Evolutionary conservation across 2,329 filamentous ascomycete genomes (phyloP), one percentile per base, ranked within the genome.

Genomic region (Xylaria sp.): DNA sequence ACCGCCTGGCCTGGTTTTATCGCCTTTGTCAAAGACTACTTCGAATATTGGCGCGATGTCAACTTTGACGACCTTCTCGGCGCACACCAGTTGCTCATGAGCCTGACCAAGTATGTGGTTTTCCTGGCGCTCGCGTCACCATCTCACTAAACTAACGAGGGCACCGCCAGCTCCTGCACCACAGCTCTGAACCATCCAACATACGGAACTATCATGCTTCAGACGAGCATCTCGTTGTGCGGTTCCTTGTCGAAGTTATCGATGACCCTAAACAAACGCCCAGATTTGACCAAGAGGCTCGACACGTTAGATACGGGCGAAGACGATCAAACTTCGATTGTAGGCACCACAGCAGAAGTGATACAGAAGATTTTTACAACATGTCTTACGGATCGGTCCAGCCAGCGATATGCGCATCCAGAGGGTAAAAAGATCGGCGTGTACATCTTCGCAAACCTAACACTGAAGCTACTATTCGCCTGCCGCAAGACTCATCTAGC

Each of bases 341-440:
- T 95, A 12, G 95, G 97, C 78, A 89, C 91, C 30, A 94, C 94
- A 1, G 94, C 93, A 20, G 95, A 97, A 76, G 91, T 93, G 59
- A 92, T 97, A 67, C 91, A 97, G 69, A 92, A 94, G 77, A 93
- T 94, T 25, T 97, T 97, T 77, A 96, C 93, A 12, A 93, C 93
- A 45, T 97, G 95, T 72, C 82, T 97, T 39, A 94, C 92, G 4
- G 94, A 97, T 77, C 88, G 93, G 57, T 90, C 88, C 1, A 89
- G 89, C 20, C 89, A 87, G 30, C 84, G 88, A 13, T 87, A 86
- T 72, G 89, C 88, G 23, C 87, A 85, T 67, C 93, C 93, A 0
- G 91, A 94, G 74, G 93, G 94, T 63, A 97, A 94, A 78, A 93
- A 95, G 76, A 82, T 91, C 12, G 94, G 93, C 50, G 94, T 97